These are phyloP conservation scores for Chaetomium sp. DNA, from an alignment of 2,329 filamentous ascomycete genomes.

Conservation along the genomic window DNA sequence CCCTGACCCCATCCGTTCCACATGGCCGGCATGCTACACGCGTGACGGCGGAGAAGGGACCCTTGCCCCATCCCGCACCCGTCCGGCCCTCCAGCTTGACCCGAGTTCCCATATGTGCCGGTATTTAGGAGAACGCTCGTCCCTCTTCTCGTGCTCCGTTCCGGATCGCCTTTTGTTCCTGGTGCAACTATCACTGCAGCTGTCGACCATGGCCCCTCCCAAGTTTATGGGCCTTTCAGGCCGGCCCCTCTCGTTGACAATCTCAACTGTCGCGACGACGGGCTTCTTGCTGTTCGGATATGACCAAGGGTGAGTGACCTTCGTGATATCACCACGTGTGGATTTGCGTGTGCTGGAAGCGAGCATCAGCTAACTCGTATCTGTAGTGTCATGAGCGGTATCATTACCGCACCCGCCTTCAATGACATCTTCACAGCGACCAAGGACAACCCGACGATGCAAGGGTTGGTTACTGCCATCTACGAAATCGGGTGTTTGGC, in stretches of 20 bases:
- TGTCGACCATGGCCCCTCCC: conserved; percentile 43
- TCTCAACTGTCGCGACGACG: conserved; percentile 58
- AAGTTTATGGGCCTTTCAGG: conserved; percentile 55
- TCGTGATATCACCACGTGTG: neutral
- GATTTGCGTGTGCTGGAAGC: neutral
- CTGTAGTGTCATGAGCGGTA: conserved; percentile 43
- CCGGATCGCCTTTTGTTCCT: neutral
- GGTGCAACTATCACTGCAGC: neutral
- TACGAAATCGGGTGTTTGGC: conserved; percentile 41
- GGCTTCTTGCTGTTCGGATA: conserved; percentile 57
- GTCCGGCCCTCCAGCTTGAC: neutral
- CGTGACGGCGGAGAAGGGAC: neutral
- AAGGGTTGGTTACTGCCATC: conserved; percentile 41
- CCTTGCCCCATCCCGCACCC: neutral
- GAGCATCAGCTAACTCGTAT: conserved; percentile 4
- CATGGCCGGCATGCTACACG: neutral
- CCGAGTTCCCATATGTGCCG: neutral
- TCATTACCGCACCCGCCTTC: conserved; percentile 46
- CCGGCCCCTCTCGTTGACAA: conserved; percentile 46
- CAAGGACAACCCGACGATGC: conserved; percentile 38
- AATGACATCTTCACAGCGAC: conserved; percentile 42
- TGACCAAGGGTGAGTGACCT: conserved; percentile 41
- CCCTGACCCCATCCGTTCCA: conserved; percentile 10
- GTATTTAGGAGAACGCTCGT: conserved; percentile 10
- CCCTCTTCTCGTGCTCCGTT: neutral